Evolutionary conservation across 495 filamentous ascomycete genomes (phyloP), one percentile per base, ranked within the genome.

Genomic region (Lichenothelia convexa): DNA sequence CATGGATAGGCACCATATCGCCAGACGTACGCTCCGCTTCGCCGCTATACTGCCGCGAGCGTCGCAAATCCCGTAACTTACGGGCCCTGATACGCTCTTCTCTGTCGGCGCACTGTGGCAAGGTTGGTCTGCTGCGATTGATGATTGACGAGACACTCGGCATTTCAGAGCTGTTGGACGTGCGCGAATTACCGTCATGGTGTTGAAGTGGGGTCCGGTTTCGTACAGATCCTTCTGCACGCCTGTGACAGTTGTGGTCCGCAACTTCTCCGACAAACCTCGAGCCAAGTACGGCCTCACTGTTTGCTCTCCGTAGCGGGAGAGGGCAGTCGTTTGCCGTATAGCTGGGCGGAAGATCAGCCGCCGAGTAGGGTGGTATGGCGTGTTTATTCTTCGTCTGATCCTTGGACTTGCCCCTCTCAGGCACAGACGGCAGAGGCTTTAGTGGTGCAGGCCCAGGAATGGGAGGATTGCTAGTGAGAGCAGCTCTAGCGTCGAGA

Each of bases 51-150:
- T 26, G 34, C 17, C 34, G 29, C n/a, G 17, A n/a, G 11, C 40
- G 34, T 24, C 38, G 33, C 5, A 36, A 36, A 26, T 55, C 49
- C 13, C 48, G 48, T 16, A 52, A 32, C 34, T 52, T 55, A 5
- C 49, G 43, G n/a, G 36, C 39, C 12, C 41, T 32, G 13, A 41
- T 47, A 3, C 41, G 23, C 18, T 52, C 44, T 15, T 47, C 46
- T 0, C 49, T 24, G 37, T 35, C 29, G 43, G 40, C 1, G 32
- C 36, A 22, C 18, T 21, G 4, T 9, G 33, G 18, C 35, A 30
- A 12, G 32, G 20, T 16, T 33, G n/a, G 24, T 13, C 24, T 27
- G n/a, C n/a, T n/a, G n/a, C n/a, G n/a, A n/a, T n/a, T n/a, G n/a
- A n/a, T n/a, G n/a, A n/a, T n/a, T n/a, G n/a, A n/a, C n/a, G n/a